A percentile compares a stretch with the other conserved stretches of the same genome.
Evolutionary conservation across 2,329 filamentous ascomycete genomes (phyloP).

Genomic region (Capronia epimyces): DNA sequence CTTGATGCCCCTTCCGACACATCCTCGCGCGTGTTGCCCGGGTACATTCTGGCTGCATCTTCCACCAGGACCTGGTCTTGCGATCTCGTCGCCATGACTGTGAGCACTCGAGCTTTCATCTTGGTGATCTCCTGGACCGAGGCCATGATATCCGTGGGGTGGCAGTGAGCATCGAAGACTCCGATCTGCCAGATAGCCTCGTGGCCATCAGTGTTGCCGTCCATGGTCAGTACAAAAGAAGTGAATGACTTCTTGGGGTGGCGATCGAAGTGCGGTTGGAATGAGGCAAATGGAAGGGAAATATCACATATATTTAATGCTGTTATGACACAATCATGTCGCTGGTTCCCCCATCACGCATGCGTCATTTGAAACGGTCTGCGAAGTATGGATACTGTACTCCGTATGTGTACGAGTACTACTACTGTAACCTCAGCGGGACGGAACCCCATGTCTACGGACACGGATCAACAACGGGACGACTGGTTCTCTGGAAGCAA

Average conservation of each 20-base stretch:
- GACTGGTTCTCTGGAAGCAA: too few species aligned
- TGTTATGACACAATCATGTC: too few species aligned
- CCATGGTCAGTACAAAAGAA: neutral
- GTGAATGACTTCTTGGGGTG: neutral
- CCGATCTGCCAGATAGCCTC: conserved; percentile 50
- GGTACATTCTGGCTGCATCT: conserved; percentile 39
- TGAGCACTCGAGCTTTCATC: conserved; percentile 56
- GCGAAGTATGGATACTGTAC: too few species aligned
- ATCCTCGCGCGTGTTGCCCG: conserved; percentile 4
- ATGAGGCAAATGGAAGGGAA: neutral
- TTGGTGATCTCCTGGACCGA: conserved; percentile 49
- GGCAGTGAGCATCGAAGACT: conserved; percentile 61
- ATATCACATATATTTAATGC: too few species aligned
- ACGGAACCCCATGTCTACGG: too few species aligned
- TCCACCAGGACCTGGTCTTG: conserved; percentile 58
- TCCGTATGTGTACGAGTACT: neutral
- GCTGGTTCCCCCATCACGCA: too few species aligned
- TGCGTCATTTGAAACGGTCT: too few species aligned
- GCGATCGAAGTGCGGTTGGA: neutral
- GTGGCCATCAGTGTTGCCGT: conserved; percentile 1
- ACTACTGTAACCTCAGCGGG: too few species aligned
- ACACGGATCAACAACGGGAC: too few species aligned
- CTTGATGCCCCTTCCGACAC: conserved; percentile 29
- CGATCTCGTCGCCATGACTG: conserved; percentile 58
- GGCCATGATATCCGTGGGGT: conserved; percentile 60